Percentiles rank a stretch among this genome's conserved stretches.
These are phyloP conservation scores for Metschnikowia peoriensis DNA, from an alignment of 805 yeast species.

Conservation along the genomic window DNA sequence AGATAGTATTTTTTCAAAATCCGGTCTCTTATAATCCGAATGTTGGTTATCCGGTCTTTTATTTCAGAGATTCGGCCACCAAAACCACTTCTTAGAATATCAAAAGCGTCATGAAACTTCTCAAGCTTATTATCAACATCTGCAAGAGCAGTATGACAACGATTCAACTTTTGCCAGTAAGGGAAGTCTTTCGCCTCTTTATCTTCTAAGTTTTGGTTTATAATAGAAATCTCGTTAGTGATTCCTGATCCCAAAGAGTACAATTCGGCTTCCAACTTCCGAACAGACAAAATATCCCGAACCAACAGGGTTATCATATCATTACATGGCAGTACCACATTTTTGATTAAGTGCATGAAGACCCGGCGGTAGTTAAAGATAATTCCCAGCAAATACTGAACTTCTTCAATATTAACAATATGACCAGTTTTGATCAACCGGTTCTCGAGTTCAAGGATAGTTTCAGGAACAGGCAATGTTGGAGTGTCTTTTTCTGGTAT, in stretches of 20 bases:
- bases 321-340: neutral
- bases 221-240: neutral
- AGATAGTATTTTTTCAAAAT: neutral
- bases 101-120: neutral
- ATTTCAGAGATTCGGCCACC: neutral
- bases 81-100: neutral
- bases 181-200: neutral
- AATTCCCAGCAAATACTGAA: neutral
- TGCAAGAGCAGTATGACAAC: neutral
- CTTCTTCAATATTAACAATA: neutral
- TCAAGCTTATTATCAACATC: neutral
- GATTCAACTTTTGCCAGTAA: neutral
- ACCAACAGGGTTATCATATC: neutral
- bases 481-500: neutral
- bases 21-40: neutral
- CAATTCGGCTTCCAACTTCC: neutral
- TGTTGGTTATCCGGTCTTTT: neutral
- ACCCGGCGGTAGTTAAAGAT: neutral
- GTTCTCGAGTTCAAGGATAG: neutral
- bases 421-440: neutral
- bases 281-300: neutral
- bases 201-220: neutral
- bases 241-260: neutral
- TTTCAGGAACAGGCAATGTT: neutral
- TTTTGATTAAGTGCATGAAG: neutral